phyloP scores from a whole-genome alignment of 2,329 filamentous ascomycete genomes.

The Bisporella sp. region DNA sequence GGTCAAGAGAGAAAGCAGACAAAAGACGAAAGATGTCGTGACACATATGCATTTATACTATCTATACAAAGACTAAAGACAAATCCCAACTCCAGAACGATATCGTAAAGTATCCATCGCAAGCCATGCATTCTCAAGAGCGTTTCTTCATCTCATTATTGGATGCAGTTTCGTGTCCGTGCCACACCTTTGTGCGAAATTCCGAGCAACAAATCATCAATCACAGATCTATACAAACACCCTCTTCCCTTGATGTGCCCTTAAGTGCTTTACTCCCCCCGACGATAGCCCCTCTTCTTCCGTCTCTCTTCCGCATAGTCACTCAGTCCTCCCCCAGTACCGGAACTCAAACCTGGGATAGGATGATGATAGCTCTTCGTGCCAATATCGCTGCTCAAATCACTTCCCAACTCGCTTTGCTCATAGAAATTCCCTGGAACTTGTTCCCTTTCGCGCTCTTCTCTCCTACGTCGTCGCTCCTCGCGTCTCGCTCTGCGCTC shows the following conservation, averaged over 20 bases:
- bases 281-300: conserved; percentile 18
- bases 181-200: no score
- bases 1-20: no score
- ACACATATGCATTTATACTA: no score
- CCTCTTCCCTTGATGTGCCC: not conserved
- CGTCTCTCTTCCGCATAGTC: conserved; percentile 26
- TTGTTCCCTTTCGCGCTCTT: conserved; percentile 10
- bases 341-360: conserved; percentile 25
- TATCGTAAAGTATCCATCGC: no score
- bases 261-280: not conserved
- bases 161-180: no score
- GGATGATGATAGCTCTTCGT: conserved; percentile 29
- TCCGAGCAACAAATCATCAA: no score
- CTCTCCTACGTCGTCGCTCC: conserved; percentile 9
- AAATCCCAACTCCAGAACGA: no score
- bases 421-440: conserved; percentile 19
- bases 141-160: no score
- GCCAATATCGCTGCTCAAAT: conserved; percentile 21
- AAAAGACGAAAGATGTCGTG: no score
- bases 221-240: not conserved
- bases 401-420: conserved; percentile 12
- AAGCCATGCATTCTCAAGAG: no score
- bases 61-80: no score
- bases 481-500: conserved; percentile 9
- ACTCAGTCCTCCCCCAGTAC: conserved; percentile 9